Evolutionary conservation across 441 rosid genomes (phyloP).

Genomic region (Gossypium gossypioides): DNA sequence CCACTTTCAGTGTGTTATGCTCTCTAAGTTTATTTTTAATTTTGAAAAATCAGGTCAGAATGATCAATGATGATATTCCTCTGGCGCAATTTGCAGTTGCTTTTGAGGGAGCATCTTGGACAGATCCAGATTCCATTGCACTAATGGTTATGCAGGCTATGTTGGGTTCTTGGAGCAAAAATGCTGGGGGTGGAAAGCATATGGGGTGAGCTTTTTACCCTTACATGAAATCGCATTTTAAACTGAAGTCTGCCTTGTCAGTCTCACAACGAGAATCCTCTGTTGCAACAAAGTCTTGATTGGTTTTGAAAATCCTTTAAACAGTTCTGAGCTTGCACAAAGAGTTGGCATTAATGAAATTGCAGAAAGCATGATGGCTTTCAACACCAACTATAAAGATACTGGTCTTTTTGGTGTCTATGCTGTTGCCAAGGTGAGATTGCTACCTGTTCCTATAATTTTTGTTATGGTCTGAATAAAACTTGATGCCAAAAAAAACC

Average conservation of each 20-base stretch:
- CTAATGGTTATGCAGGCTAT: slow-evolving; percentile 96
- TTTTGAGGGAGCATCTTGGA: slow-evolving; percentile 94
- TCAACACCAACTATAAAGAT: slow-evolving; percentile 97
- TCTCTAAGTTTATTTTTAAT: background rate
- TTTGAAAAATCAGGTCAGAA: slow-evolving; percentile 55
- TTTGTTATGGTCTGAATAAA: background rate
- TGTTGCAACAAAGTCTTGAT: slow-evolving; percentile 5
- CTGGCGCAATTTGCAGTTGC: slow-evolving; percentile 97
- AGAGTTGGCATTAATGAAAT: slow-evolving; percentile 75
- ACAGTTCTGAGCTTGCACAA: slow-evolving; percentile 83
- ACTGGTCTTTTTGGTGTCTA: slow-evolving; percentile 94
- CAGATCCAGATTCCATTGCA: slow-evolving; percentile 89
- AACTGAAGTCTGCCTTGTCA: background rate
- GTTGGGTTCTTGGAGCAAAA: slow-evolving; percentile 94
- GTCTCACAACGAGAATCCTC: background rate
- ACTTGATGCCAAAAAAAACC: background rate
- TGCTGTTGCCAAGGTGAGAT: slow-evolving; percentile 87
- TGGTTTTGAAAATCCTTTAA: slow-evolving; percentile 14
- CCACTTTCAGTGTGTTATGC: background rate
- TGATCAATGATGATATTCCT: slow-evolving; percentile 84
- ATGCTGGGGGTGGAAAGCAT: slow-evolving; percentile 85
- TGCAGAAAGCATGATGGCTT: slow-evolving; percentile 96
- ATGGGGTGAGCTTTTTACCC: slow-evolving; percentile 59
- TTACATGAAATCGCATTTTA: background rate
- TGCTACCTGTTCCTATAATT: background rate